Base-by-base conservation (phyloP, 2,329 filamentous ascomycete species). In the Metarhizium humberi region DNA sequence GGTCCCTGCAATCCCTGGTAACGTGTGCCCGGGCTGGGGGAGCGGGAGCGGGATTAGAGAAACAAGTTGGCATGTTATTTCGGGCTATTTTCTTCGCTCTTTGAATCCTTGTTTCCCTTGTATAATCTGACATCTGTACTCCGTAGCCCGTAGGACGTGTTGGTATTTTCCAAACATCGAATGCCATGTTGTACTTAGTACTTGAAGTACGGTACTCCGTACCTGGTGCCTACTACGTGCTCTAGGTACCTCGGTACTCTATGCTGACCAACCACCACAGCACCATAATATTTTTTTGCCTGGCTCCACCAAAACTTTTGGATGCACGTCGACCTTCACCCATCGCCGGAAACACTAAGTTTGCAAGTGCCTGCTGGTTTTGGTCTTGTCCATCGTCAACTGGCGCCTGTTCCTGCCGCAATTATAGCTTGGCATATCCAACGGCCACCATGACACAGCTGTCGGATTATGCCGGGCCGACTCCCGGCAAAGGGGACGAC, bases 401-500 rank as follows among this genome's bases (percentile, higher is more conserved):
- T 30, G 25, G 10, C 38, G 2, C 10, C 29, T 36, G 20, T 25
- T 48, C n/a, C 50, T 20, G 50, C n/a, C 32, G 18, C 8, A 30
- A 18, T 34, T 13, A 43, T 29, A 38, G n/a, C 43, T 47, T 34
- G 29, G 18, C 7, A 32, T 4, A 30, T 11, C n/a, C 16, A 20
- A 20, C n/a, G 18, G n/a, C 29, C 51, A 47, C 52, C 36, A 66
- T 68, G 64, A 63, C 65, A 13, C 62, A 59, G 50, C 50, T 65
- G 38, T 56, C 60, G 16, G 68, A 69, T 51, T 60, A 62, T 36
- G 57, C 55, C 6, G 57, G 54, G 36, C 38, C 62, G n/a, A 40
- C 56, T 14, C 36, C 53, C 8, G 62, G 63, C 10, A 50, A 53
- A 14, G 59, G 55, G 20, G 58, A 60, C 34, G 63, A 62, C 36